phyloP scores from a whole-genome alignment of 176 grass and related monocot species.

The Oryza nivara region DNA sequence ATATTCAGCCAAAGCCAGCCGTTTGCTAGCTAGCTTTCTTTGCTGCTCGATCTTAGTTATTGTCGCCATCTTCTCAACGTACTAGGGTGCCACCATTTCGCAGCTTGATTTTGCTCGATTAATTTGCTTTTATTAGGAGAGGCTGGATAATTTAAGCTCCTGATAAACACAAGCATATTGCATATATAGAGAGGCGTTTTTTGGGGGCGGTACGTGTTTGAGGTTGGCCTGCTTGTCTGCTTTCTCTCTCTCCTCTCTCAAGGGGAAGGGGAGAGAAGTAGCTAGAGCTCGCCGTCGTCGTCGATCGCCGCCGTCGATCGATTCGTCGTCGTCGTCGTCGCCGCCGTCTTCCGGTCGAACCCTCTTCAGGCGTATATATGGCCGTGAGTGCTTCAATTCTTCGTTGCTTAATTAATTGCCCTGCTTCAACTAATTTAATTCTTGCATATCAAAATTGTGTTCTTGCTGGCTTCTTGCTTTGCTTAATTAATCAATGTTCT shows the following conservation, averaged over 20 bases:
- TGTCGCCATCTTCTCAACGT: neutral
- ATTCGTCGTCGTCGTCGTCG: neutral
- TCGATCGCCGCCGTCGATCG: neutral
- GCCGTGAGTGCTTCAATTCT: constrained; percentile 42
- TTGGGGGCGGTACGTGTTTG: neutral
- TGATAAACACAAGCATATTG: neutral
- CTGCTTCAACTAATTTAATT: neutral
- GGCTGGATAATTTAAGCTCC: constrained; percentile 42
- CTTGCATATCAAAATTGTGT: neutral
- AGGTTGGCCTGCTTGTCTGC: neutral
- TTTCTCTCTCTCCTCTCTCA: neutral
- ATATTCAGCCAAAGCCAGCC: neutral
- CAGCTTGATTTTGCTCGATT: neutral
- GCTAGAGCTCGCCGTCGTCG: neutral
- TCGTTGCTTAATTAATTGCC: neutral
- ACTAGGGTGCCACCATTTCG: constrained; percentile 31
- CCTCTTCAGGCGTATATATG: constrained; percentile 37
- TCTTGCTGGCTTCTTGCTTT: neutral
- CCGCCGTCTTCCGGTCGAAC: neutral
- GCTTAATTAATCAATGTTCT: neutral
- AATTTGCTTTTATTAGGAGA: constrained; percentile 45
- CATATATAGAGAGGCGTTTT: neutral
- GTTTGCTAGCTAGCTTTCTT: neutral
- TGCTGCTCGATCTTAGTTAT: neutral
- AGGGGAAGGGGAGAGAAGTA: constrained; percentile 26